These are phyloP conservation scores for Umbilicaria muhlenbergii DNA, from an alignment of 495 filamentous ascomycete species.

Conservation along the genomic window DNA sequence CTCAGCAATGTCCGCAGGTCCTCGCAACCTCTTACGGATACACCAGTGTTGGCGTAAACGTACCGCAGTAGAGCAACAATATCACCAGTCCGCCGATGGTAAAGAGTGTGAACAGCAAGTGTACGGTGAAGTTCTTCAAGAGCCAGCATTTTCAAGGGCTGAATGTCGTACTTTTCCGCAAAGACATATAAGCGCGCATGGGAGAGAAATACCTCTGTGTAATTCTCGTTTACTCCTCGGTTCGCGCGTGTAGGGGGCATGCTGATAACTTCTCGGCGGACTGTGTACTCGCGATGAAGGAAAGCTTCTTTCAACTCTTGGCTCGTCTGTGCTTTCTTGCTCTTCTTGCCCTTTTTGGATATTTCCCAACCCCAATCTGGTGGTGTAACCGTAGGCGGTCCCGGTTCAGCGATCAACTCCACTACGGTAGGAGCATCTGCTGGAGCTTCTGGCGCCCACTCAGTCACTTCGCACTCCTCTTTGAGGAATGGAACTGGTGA, in stretches of 20 bases:
- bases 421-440: too few relatives aligned
- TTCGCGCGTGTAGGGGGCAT: not conserved
- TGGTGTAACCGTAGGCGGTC: too few relatives aligned
- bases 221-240: constrained; percentile 15
- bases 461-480: too few relatives aligned
- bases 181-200: constrained; percentile 26
- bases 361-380: too few relatives aligned
- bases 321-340: too few relatives aligned
- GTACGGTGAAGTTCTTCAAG: constrained; percentile 20
- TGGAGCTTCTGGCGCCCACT: too few relatives aligned
- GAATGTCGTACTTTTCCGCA: constrained; percentile 22
- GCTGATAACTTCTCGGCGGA: not conserved
- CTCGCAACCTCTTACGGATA: not conserved
- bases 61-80: constrained; percentile 22
- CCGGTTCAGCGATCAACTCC: too few relatives aligned
- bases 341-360: too few relatives aligned
- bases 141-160: constrained; percentile 17
- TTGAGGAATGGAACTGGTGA: too few relatives aligned
- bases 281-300: too few relatives aligned
- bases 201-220: constrained; percentile 20
- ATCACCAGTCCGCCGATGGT: constrained; percentile 9
- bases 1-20: constrained; percentile 16
- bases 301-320: constrained; percentile 1
- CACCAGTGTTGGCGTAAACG: constrained; percentile 17
- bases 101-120: constrained; percentile 19